These are phyloP conservation scores for Lentinula sp. DNA, from an alignment of 768 basidiomycete genomes.

Conservation along the genomic window DNA sequence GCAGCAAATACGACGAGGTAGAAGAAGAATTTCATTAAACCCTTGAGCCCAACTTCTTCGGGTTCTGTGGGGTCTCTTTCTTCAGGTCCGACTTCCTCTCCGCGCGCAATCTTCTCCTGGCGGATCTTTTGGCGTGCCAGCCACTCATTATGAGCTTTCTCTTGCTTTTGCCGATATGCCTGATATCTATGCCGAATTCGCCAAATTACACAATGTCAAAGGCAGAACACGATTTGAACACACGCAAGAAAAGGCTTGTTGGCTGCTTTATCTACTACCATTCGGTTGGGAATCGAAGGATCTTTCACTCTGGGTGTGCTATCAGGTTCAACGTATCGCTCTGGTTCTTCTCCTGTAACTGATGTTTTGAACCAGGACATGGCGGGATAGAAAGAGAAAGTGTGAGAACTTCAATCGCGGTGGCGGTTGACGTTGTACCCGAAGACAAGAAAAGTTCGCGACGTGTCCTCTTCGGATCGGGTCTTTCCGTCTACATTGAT, in stretches of 20 bases:
- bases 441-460: background rate
- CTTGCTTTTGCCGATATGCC: slow-evolving; percentile 58
- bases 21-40: slow-evolving; percentile 65
- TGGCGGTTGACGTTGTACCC: background rate
- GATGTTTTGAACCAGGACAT: slow-evolving; percentile 67
- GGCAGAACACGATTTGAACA: slow-evolving; percentile 23
- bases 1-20: slow-evolving; percentile 45
- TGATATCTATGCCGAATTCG: slow-evolving; percentile 41
- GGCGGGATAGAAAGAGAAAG: background rate
- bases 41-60: slow-evolving; percentile 57
- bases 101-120: slow-evolving; percentile 66
- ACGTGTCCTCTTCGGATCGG: background rate
- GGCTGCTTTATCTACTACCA: slow-evolving; percentile 76
- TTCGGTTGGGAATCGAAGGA: slow-evolving; percentile 57
- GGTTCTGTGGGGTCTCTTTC: slow-evolving; percentile 61
- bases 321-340: slow-evolving; percentile 31
- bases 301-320: slow-evolving; percentile 52
- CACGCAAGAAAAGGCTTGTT: slow-evolving; percentile 84
- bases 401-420: background rate
- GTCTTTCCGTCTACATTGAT: background rate
- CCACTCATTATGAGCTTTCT: slow-evolving; percentile 59
- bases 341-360: slow-evolving; percentile 26
- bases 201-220: background rate
- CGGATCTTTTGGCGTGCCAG: slow-evolving; percentile 64
- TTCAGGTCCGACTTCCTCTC: slow-evolving; percentile 67